A percentile compares a stretch with the other conserved stretches of the same genome.
Conservation (phyloP, 208 protist species). For the Leishmania major region DNA sequence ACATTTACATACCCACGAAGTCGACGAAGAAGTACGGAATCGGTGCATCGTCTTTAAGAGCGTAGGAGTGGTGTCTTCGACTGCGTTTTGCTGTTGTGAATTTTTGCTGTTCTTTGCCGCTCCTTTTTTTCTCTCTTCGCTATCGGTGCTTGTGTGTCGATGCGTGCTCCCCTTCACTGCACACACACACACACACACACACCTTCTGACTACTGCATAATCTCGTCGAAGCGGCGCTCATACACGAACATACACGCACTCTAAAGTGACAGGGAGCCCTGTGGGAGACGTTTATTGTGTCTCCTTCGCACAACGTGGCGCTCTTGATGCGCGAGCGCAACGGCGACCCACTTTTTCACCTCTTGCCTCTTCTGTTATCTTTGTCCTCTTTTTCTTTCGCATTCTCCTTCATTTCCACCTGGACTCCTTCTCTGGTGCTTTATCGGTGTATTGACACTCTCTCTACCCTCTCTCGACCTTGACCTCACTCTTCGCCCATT, state of each 20-base stretch:
- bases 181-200: background rate
- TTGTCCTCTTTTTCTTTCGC: background rate
- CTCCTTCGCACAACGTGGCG: background rate
- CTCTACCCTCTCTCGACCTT: background rate
- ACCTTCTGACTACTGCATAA: background rate
- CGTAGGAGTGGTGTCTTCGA: background rate
- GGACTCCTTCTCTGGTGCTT: background rate
- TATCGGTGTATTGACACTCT: background rate
- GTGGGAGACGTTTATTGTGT: background rate
- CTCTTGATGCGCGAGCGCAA: background rate
- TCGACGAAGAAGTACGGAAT: background rate
- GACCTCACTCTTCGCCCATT: no score
- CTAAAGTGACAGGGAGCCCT: background rate
- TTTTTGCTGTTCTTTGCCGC: background rate
- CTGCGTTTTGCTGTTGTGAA: background rate
- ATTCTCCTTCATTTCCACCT: background rate
- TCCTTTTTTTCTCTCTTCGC: background rate
- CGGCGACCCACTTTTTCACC: background rate
- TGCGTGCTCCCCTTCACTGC: background rate
- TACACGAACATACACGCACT: background rate
- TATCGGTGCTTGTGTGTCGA: background rate
- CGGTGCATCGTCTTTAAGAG: background rate
- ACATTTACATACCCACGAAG: background rate
- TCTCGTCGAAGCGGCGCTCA: background rate
- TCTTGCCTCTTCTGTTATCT: background rate